Conservation (phyloP, 1,139 yeast genomes). For the Nakaseomyces bracarensis region DNA sequence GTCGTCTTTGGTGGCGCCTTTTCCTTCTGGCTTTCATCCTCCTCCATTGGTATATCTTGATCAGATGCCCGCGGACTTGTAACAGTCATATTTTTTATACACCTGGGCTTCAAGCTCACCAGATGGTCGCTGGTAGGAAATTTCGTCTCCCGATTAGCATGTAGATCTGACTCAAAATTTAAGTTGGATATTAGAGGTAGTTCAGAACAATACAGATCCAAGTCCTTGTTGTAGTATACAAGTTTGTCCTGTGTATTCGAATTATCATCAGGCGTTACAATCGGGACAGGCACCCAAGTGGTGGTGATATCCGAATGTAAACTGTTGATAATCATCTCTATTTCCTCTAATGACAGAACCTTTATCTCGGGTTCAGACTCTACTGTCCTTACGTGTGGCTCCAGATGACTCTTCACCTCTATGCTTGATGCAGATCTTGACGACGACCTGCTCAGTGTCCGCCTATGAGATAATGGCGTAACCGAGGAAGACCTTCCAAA, state of each 20-base stretch:
- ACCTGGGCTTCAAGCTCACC: slow-evolving; percentile 21
- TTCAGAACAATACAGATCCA: slow-evolving; percentile 49
- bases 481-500: slow-evolving; percentile 1
- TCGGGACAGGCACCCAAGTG: slow-evolving; percentile 51
- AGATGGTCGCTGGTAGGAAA: slow-evolving; percentile 27
- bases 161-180: slow-evolving; percentile 23
- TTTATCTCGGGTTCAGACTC: slow-evolving; percentile 13
- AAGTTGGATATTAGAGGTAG: slow-evolving; percentile 42
- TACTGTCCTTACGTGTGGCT: not conserved
- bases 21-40: not conserved
- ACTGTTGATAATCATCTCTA: slow-evolving; percentile 33
- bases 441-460: slow-evolving; percentile 3
- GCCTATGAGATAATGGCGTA: not conserved
- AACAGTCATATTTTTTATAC: slow-evolving; percentile 10
- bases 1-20: not conserved
- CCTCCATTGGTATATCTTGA: not conserved
- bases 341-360: slow-evolving; percentile 32
- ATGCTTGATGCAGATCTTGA: slow-evolving; percentile 3
- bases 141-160: slow-evolving; percentile 20
- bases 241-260: slow-evolving; percentile 46
- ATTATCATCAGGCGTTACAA: slow-evolving; percentile 26
- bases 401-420: slow-evolving; percentile 1
- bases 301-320: slow-evolving; percentile 25
- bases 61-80: not conserved
- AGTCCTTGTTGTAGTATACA: slow-evolving; percentile 50